Evolutionary conservation across 2,329 filamentous ascomycete genomes (phyloP).

Genomic region (Erysiphe neolycopersici): DNA sequence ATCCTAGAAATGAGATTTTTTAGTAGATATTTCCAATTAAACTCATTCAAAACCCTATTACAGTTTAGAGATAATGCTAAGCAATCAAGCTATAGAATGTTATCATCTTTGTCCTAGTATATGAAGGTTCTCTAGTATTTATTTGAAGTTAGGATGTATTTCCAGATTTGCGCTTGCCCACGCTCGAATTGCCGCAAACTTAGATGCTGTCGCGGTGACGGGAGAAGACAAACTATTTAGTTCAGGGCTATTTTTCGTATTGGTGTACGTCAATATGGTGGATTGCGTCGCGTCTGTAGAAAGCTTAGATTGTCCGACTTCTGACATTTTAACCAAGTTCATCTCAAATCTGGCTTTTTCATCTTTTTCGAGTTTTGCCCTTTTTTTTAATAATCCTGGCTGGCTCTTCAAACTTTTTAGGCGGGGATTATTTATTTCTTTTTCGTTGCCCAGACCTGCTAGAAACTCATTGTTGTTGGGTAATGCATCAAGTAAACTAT

Average conservation of each 20-base stretch:
- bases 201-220: constrained; percentile 15
- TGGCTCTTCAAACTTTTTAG: constrained; percentile 49
- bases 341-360: constrained; percentile 66
- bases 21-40: too few species aligned
- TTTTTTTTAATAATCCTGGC: constrained; percentile 59
- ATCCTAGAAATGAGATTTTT: too few species aligned
- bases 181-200: constrained; percentile 58
- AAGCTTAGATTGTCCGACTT: neutral
- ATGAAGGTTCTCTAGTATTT: neutral
- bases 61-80: too few species aligned
- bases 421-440: constrained; percentile 32
- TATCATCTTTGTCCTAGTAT: neutral
- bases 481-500: constrained; percentile 54
- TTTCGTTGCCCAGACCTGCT: constrained; percentile 13
- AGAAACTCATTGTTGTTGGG: constrained; percentile 24
- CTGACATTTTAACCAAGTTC: constrained; percentile 47
- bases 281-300: constrained; percentile 1
- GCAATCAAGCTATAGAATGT: too few species aligned
- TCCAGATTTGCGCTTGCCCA: constrained; percentile 80
- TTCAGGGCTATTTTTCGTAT: neutral
- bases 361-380: constrained; percentile 49
- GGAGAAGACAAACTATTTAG: constrained; percentile 4
- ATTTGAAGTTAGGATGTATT: constrained; percentile 48
- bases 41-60: too few species aligned
- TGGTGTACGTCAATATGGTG: neutral